Evolutionary conservation across 1,284 basidiomycete genomes (phyloP).

Genomic region (Coniferiporia sulphurascens): DNA sequence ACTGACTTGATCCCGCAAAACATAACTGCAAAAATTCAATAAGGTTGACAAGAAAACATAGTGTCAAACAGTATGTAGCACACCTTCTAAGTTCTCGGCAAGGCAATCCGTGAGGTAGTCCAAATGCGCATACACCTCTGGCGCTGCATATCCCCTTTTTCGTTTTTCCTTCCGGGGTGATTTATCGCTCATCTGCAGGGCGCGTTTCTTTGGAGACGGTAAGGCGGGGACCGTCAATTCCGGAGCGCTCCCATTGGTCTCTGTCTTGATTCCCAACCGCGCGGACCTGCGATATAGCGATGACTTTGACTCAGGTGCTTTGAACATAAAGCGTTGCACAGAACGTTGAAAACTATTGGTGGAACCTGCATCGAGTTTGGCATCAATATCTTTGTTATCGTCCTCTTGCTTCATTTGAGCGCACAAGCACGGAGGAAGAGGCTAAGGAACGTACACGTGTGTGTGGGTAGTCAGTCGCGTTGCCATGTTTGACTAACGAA

Average conservation of each 20-base stretch:
- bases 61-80: conserved; percentile 16
- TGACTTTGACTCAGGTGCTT: not conserved
- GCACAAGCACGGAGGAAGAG: not conserved
- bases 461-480: no score
- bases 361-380: not conserved
- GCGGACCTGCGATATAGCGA: not conserved
- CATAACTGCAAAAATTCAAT: conserved; percentile 37
- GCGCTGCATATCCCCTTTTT: conserved; percentile 40
- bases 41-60: not conserved
- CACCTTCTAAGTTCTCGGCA: conserved; percentile 40
- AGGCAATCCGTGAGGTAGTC: conserved; percentile 39
- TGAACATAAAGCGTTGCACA: not conserved
- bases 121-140: conserved; percentile 46
- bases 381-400: not conserved
- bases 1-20: conserved; percentile 65
- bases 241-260: not conserved
- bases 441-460: no score
- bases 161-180: conserved; percentile 21
- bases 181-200: not conserved
- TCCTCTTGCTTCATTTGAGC: not conserved
- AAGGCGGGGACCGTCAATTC: not conserved
- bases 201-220: not conserved
- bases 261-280: not conserved
- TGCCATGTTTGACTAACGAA: not conserved
- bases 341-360: not conserved